phyloP scores from a whole-genome alignment of 2,329 filamentous ascomycete genomes.

The Diaporthe amygdali region DNA sequence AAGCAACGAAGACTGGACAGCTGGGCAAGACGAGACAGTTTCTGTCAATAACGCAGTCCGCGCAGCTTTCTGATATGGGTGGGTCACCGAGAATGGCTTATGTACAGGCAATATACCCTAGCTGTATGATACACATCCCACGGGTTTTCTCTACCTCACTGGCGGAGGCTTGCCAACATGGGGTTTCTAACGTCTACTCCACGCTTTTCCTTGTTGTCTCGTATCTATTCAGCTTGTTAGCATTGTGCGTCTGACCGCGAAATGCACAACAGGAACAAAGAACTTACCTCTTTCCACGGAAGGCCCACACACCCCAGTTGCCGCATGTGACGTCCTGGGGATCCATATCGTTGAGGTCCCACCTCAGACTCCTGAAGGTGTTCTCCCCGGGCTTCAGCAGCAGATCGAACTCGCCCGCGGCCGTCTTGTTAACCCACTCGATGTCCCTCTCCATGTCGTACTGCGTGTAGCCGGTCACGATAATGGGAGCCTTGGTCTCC shows the following conservation, averaged over 20 bases:
- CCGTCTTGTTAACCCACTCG: conserved; percentile 85
- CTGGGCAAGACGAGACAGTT: background rate
- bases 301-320: conserved; percentile 97
- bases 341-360: conserved; percentile 96
- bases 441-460: conserved; percentile 94
- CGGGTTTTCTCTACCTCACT: background rate
- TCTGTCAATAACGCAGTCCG: background rate
- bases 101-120: conserved; percentile 11
- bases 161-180: background rate
- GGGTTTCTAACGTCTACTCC: conserved; percentile 12
- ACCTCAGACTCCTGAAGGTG: conserved; percentile 87
- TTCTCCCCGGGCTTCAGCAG: conserved; percentile 94
- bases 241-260: background rate
- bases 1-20: background rate
- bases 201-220: conserved; percentile 64
- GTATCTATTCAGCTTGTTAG: conserved; percentile 54
- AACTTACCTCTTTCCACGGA: conserved; percentile 90
- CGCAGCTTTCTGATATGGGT: background rate
- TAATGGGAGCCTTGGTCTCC: conserved; percentile 93
- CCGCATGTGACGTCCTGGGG: conserved; percentile 93
- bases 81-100: background rate
- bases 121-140: background rate
- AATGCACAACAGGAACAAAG: background rate
- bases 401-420: conserved; percentile 88
- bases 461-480: conserved; percentile 95